Percentiles rank a stretch among this genome's conserved stretches.
These are phyloP conservation scores for Picea glauca DNA, from an alignment of 75 land plant species.

Conservation along the genomic window DNA sequence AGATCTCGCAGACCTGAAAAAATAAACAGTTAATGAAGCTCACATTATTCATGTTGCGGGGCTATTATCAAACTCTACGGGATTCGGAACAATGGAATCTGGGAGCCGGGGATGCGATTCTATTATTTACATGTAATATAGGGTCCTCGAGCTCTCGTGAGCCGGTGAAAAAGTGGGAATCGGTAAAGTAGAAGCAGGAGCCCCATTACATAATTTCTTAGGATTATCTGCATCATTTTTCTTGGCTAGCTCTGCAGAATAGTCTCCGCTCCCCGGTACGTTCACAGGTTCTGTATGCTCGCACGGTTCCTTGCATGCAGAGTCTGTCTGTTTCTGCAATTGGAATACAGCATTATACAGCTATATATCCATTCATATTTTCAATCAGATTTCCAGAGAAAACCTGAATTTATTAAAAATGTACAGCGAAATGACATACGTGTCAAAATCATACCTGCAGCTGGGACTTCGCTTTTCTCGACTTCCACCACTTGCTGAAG, in stretches of 20 bases:
- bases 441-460: conserved; percentile 4
- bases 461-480: neutral
- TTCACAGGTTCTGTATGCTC: neutral
- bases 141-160: neutral
- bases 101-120: neutral
- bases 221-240: neutral
- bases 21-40: neutral
- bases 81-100: neutral
- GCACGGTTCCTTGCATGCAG: no score
- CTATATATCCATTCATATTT: neutral
- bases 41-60: no score
- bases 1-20: conserved; percentile 86
- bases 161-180: conserved; percentile 22
- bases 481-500: conserved; percentile 22
- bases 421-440: neutral
- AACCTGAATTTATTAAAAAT: neutral
- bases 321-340: neutral
- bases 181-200: conserved; percentile 17
- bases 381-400: neutral
- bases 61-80: no score
- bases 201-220: neutral
- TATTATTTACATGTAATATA: conserved; percentile 41
- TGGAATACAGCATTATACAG: neutral
- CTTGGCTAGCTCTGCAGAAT: neutral
- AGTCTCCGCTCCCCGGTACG: neutral